phyloP scores from a whole-genome alignment of 148 eudicot genomes.

The Spergularia bocconei region DNA sequence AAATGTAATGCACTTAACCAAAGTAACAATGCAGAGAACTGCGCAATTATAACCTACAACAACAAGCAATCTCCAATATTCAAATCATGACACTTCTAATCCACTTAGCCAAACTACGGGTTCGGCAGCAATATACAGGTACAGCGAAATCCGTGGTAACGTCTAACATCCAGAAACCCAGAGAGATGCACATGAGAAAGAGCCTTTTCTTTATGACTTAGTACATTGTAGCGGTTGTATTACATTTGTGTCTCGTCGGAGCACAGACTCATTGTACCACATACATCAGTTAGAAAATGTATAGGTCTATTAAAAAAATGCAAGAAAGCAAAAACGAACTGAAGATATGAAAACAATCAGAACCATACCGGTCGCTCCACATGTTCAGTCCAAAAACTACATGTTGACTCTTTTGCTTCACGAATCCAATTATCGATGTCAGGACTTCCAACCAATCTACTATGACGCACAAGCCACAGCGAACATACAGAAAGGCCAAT shows the following conservation, averaged over 20 bases:
- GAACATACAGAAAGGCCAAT: conserved; percentile 78
- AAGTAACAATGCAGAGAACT: not conserved
- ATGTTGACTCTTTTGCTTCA: conserved; percentile 82
- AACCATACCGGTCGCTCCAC: conserved; percentile 87
- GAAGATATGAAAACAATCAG: conserved; percentile 2
- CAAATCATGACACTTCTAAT: not conserved
- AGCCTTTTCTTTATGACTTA: not conserved
- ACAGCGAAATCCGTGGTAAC: not conserved
- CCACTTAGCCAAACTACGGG: not conserved
- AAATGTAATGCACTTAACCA: not conserved
- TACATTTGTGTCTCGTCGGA: not conserved
- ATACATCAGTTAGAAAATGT: not conserved
- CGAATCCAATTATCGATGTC: conserved; percentile 91
- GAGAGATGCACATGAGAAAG: conserved; percentile 4
- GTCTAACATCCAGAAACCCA: not conserved
- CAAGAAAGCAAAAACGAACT: not conserved
- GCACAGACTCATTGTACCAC: not conserved
- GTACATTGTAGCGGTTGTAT: not conserved
- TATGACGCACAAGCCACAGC: conserved; percentile 82
- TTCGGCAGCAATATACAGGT: not conserved
- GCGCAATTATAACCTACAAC: not conserved
- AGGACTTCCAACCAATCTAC: conserved; percentile 86
- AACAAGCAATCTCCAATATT: not conserved
- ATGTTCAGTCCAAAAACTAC: conserved; percentile 85
- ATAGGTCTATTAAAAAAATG: not conserved